Conservation (phyloP, 345 rosid genomes). For the Orychophragmus violaceus region DNA sequence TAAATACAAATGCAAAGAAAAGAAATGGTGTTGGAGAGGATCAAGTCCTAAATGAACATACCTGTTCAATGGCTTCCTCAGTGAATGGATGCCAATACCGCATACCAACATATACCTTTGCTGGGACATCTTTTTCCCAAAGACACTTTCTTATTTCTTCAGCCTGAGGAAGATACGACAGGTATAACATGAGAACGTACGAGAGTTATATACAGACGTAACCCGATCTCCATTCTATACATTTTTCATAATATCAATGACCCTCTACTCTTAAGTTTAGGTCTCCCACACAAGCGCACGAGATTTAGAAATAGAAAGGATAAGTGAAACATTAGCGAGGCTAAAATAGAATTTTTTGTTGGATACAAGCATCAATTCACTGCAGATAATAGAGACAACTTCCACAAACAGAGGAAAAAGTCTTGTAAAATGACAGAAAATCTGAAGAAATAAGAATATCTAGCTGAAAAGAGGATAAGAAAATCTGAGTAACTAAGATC, state of each 20-base stretch:
- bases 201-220: no score
- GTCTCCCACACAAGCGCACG: background rate
- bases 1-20: background rate
- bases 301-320: background rate
- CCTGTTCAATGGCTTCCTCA: constrained; percentile 98
- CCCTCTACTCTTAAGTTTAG: background rate
- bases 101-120: constrained; percentile 97
- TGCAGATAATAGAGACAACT: background rate
- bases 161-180: constrained; percentile 47
- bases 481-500: background rate
- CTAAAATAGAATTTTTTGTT: background rate
- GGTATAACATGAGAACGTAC: background rate
- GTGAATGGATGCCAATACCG: constrained; percentile 99
- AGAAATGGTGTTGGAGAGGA: background rate
- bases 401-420: background rate
- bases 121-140: constrained; percentile 76
- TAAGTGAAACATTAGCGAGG: background rate
- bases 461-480: background rate
- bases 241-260: background rate
- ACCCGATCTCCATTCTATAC: no score
- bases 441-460: background rate
- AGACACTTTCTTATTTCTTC: constrained; percentile 85
- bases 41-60: constrained; percentile 16
- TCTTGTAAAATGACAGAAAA: background rate
- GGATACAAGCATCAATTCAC: background rate